These are phyloP conservation scores for Gossypium gossypioides DNA, from an alignment of 441 rosid species.

Conservation along the genomic window DNA sequence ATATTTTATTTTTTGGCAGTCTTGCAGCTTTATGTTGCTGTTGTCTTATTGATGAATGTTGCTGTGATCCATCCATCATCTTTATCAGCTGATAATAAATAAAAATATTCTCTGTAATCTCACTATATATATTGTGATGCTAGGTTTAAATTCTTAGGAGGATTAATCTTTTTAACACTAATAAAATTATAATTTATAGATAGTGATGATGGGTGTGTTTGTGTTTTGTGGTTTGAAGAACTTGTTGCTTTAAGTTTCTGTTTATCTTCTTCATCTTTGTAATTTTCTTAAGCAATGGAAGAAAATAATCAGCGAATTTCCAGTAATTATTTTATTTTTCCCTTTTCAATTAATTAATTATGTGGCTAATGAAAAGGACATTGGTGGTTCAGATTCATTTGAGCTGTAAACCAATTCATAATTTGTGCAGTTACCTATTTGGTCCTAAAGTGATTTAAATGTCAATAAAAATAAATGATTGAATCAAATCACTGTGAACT, in stretches of 20 bases:
- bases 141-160: neutral
- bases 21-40: slow-evolving; percentile 52
- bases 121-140: neutral
- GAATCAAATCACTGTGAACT: neutral
- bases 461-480: neutral
- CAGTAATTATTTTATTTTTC: neutral
- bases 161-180: neutral
- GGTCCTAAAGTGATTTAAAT: neutral
- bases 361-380: neutral
- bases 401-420: neutral
- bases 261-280: neutral
- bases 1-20: slow-evolving; percentile 23
- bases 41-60: slow-evolving; percentile 43
- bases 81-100: slow-evolving; percentile 18
- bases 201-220: neutral
- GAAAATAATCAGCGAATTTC: neutral
- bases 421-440: neutral
- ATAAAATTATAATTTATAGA: neutral
- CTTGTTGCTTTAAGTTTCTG: neutral
- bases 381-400: neutral
- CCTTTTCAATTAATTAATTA: neutral
- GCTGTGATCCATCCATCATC: slow-evolving; percentile 57
- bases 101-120: neutral
- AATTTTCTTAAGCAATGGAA: neutral
- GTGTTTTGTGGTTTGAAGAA: neutral